Evolutionary conservation across 2,329 filamentous ascomycete genomes (phyloP), one percentile per base, ranked within the genome.

Genomic region (Hypoxylon sp.): DNA sequence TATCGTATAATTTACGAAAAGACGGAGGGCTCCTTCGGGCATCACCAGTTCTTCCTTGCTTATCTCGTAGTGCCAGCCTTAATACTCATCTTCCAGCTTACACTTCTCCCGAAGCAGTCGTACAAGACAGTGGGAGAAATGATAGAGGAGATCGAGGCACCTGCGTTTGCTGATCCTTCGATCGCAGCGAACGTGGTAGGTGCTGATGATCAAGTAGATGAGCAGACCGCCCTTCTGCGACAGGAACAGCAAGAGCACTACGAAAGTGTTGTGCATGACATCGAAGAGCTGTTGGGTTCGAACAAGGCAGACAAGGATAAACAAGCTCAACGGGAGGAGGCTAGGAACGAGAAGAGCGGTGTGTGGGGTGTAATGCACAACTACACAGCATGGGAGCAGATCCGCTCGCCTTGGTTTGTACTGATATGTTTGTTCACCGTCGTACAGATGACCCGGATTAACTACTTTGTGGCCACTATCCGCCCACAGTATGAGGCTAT

Each of bases 401-500:
- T 97, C 72, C 79, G 82, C 6, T 93, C 91, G 2, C 91, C 91
- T 0, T 97, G 94, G 94, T 97, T 96, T 78, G 83, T 94, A 17
- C 85, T 97, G 39, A 92, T 97, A 74, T 92, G 92, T 4, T 80
- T 94, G 19, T 95, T 97, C 78, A 97, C 93, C 4, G 85, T 92
- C 33, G 81, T 92, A 42, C 90, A 92, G 78, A 92, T 92, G 90
- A 90, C 90, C 1, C 87, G 91, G 31, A 97, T 97, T 85, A 97
- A 97, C 81, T 97, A 94, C 83, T 97, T 97, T 78, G 93, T 97
- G 59, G 93, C 94, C 3, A 97, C 94, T 2, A 91, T 97, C 70
- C 87, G 92, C 1, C 86, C 91, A 1, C 94, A 98, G 79, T 97
- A 97, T 80, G 87, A 89, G 48, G 91, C 90, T 74, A 86, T 98